These are phyloP conservation scores for Botrytis squamosa DNA, from an alignment of 2,329 filamentous ascomycete genomes.

Conservation along the genomic window DNA sequence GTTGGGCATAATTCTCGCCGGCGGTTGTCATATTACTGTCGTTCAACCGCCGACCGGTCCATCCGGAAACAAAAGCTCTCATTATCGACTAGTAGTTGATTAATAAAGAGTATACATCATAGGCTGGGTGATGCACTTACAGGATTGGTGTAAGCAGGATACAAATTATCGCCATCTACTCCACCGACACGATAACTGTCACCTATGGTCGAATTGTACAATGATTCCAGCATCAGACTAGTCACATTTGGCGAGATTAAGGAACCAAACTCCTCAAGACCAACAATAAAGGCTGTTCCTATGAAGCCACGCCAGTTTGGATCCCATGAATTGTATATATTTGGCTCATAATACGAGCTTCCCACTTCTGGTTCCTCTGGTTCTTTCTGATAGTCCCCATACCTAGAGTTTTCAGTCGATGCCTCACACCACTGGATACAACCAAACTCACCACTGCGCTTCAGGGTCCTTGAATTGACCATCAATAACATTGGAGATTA, in stretches of 20 bases:
- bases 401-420: neutral
- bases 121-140: constrained; percentile 15
- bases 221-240: constrained; percentile 48
- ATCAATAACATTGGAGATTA: constrained; percentile 53
- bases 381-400: constrained; percentile 52
- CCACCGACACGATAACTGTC: constrained; percentile 54
- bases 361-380: constrained; percentile 59
- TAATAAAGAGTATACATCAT: neutral
- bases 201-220: constrained; percentile 56
- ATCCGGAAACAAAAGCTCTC: constrained; percentile 60
- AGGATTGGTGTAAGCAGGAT: constrained; percentile 61
- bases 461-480: constrained; percentile 52
- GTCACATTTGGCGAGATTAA: constrained; percentile 41
- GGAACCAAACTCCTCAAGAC: constrained; percentile 54
- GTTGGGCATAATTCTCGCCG: constrained; percentile 55
- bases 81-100: constrained; percentile 50
- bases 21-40: constrained; percentile 58
- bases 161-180: constrained; percentile 59
- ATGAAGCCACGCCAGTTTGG: constrained; percentile 66
- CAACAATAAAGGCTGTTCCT: constrained; percentile 57
- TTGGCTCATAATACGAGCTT: constrained; percentile 47
- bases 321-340: constrained; percentile 59
- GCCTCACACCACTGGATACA: neutral
- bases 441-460: constrained; percentile 52
- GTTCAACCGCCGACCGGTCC: constrained; percentile 53